Evolutionary conservation across 2,329 filamentous ascomycete species (phyloP), one percentile per base, ranked within the genome.

Genomic region (Fusarium zealandicum): DNA sequence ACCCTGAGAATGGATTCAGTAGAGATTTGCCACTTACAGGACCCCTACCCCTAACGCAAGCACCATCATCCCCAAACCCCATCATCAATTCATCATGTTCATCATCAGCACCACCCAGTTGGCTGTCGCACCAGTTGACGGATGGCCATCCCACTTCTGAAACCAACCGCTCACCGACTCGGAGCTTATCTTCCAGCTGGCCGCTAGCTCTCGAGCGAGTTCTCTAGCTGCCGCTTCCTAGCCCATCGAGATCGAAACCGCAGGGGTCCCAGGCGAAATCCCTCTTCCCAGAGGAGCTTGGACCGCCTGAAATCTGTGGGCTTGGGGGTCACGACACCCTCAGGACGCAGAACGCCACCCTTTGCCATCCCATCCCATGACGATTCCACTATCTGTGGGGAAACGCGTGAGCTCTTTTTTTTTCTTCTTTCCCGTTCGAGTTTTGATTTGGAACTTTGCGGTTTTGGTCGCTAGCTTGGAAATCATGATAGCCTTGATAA

Each of bases 381-480:
- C 42, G 55, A 46, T 53, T 49, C 56, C 51, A 40, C 53, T 47
- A 52, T 64, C 63, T 50, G 65, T 67, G 63, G 65, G 61, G 65
- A 67, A 67, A 64, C 58, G 65, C 64, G 63, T 67, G 64, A 66
- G 64, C 50, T 63, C 22, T 51, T 49, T 51, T 45, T 41, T 30
- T 13, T 35, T 35, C n/a, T n/a, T n/a, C n/a, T n/a, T n/a, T n/a
- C n/a, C n/a, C n/a, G n/a, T n/a, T n/a, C n/a, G n/a, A n/a, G n/a
- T n/a, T n/a, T n/a, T n/a, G n/a, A n/a, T n/a, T n/a, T n/a, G n/a
- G n/a, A n/a, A n/a, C n/a, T n/a, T 22, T 25, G 20, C 31, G 27
- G 9, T 27, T n/a, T 8, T 25, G 6, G 8, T 25, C 22, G 22
- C 22, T 25, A 25, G 22, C 22, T 25, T 41, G 36, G 36, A 18